Evolutionary conservation across 768 basidiomycete species (phyloP), one percentile per base, ranked within the genome.

Genomic region (Sporobolomyces phaffii): DNA sequence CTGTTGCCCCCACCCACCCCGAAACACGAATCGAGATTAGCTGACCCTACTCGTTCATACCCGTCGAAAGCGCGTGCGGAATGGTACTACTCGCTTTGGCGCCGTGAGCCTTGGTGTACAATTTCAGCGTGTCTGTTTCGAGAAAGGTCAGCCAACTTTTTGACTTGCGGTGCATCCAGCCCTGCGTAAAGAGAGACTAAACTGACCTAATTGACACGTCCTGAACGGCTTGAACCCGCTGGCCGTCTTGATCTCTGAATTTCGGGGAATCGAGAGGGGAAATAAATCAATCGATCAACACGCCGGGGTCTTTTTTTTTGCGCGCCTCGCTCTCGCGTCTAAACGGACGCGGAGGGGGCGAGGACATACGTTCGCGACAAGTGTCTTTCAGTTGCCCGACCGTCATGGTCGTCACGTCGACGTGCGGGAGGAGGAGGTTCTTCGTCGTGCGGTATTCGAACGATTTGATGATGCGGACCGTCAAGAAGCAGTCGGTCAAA

Each of bases 81-180:
- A n/a, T n/a, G n/a, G n/a, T n/a, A n/a, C n/a, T n/a, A n/a, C n/a
- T n/a, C n/a, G n/a, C 94, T 84, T 99, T 99, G 60, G 91, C 83
- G 15, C 93, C 92, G 75, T 98, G 94, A 3, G 94, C 96, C 76
- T 86, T 86, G 6, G 90, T 89, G 77, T 99, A 99, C 22, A 97
- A 79, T 76, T 99, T 99, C 64, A 98, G 73, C 15, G 93, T 93
- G 77, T 99, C 93, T 96, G 61, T 20, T 52, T 29, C 5, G 38
- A n/a, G n/a, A n/a, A n/a, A n/a, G n/a, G n/a, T n/a, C n/a, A n/a
- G n/a, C n/a, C n/a, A n/a, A n/a, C n/a, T n/a, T n/a, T n/a, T n/a
- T n/a, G n/a, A n/a, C n/a, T n/a, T n/a, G n/a, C n/a, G n/a, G n/a
- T n/a, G n/a, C n/a, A n/a, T n/a, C n/a, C n/a, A 2, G 7, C 22